These are phyloP conservation scores for Cercospora nicotianae DNA, from an alignment of 2,329 filamentous ascomycete species.

Conservation along the genomic window DNA sequence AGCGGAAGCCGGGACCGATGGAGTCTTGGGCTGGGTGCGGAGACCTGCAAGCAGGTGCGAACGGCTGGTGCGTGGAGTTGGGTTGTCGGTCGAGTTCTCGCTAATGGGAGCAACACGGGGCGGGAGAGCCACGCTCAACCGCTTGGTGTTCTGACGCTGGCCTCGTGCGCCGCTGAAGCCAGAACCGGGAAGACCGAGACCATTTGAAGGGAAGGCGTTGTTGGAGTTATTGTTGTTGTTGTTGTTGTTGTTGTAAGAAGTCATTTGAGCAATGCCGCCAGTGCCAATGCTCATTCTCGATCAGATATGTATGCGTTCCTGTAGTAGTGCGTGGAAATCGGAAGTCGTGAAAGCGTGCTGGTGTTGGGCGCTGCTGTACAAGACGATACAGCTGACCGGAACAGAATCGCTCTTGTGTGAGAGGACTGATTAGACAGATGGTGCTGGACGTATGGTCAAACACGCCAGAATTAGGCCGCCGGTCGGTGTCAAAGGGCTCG, in stretches of 20 bases:
- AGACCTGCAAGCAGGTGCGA: slow-evolving; percentile 92
- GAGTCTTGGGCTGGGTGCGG: slow-evolving; percentile 88
- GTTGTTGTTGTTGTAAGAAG: slow-evolving; percentile 63
- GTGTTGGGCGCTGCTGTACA: slow-evolving; percentile 5
- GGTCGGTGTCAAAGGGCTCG: slow-evolving; percentile 32
- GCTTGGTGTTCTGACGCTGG: slow-evolving; percentile 80
- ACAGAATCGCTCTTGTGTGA: slow-evolving; percentile 23
- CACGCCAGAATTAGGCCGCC: slow-evolving; percentile 35
- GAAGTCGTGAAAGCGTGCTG: slow-evolving; percentile 29
- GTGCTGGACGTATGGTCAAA: slow-evolving; percentile 15
- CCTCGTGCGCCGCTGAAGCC: slow-evolving; percentile 77
- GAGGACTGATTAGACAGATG: slow-evolving; percentile 27
- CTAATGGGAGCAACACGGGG: slow-evolving; percentile 68
- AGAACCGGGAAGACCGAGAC: slow-evolving; percentile 72
- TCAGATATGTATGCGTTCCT: slow-evolving; percentile 22
- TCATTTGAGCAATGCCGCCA: slow-evolving; percentile 99
- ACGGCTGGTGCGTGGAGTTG: slow-evolving; percentile 89
- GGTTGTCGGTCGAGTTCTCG: slow-evolving; percentile 66
- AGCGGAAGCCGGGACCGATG: slow-evolving; percentile 65
- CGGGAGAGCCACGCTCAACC: slow-evolving; percentile 73
- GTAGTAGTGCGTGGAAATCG: slow-evolving; percentile 21
- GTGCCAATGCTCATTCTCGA: slow-evolving; percentile 70
- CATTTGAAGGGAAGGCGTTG: slow-evolving; percentile 61
- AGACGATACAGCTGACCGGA: slow-evolving; percentile 8
- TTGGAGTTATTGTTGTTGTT: slow-evolving; percentile 31